Evolutionary conservation across 371 early-diverging fungal species (phyloP), one percentile per base, ranked within the genome.

Genomic region (Apophysomyces elegans): DNA sequence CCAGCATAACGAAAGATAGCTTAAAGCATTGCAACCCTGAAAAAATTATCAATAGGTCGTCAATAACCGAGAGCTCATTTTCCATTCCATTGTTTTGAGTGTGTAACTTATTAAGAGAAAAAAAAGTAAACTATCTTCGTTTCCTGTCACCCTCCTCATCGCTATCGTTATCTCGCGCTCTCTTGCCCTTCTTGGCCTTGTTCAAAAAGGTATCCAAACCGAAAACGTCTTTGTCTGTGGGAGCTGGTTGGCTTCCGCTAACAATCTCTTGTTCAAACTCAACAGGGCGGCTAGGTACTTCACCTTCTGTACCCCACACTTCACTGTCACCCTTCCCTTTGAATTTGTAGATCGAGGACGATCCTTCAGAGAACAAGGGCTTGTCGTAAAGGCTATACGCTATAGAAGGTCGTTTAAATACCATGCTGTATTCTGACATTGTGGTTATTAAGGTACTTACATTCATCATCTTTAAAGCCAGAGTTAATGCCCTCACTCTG

Each of bases 311-410:
- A 13, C 86, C 91, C 60, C 85, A 84, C n/a, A 83, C 80, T 37
- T 91, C 93, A 13, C 85, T 83, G 37, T 89, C 92, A 3, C 68
- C 80, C n/a, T 86, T 86, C 2, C 81, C 79, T 59, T 87, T 89
- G 59, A 95, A 96, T 59, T 91, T 79, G 80, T 99, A 98, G 39
- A 95, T 93, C 39, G 87, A 84, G 21, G 86, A 82, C 0, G 87
- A 79, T 7, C 90, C 80, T 26, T 91, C 87, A 26, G 79, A 80
- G 77, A 97, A 96, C 64, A 98, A 78, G 9, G 98, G 93, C 76
- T 95, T 96, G 73, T 95, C 96, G 63, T 95, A 95, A 35, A 93
- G 69, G 58, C 87, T 87, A 72, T 95, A 95, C 4, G 90, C 86
- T 84, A 70, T 7, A 58, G 7, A 62, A 59, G 18, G 36, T 9